These are phyloP conservation scores for Boletus sp. DNA, from an alignment of 768 basidiomycete species.

Conservation along the genomic window DNA sequence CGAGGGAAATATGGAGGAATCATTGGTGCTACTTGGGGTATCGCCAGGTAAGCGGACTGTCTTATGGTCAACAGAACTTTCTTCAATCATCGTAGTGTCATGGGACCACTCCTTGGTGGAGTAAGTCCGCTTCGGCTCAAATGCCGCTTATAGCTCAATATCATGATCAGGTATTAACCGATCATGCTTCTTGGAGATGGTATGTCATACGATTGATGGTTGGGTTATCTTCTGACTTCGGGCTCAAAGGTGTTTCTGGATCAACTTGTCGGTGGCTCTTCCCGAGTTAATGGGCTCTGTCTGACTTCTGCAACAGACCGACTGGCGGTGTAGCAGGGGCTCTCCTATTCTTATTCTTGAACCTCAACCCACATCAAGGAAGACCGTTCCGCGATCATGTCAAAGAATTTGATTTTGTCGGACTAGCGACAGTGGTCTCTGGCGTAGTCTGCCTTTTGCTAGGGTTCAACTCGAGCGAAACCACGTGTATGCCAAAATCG, in stretches of 20 bases:
- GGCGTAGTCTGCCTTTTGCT: constrained; percentile 39
- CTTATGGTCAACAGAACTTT: not conserved
- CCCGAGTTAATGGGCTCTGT: not conserved
- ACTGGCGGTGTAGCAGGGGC: constrained; percentile 35
- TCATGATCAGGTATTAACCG: constrained; percentile 30
- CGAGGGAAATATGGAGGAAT: constrained; percentile 41
- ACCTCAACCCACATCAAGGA: constrained; percentile 35
- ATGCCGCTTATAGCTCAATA: not conserved
- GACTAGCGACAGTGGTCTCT: constrained; percentile 34
- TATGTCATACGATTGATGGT: constrained; percentile 14
- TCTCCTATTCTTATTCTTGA: constrained; percentile 35
- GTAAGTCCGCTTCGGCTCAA: constrained; percentile 17
- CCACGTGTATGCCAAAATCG: constrained; percentile 24
- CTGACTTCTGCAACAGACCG: constrained; percentile 24
- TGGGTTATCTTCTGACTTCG: not conserved
- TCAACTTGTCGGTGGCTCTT: constrained; percentile 31
- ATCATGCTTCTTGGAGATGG: constrained; percentile 42
- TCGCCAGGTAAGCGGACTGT: constrained; percentile 29
- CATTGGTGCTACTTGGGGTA: constrained; percentile 41
- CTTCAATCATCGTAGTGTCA: constrained; percentile 26
- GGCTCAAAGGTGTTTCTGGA: constrained; percentile 34
- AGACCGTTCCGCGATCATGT: constrained; percentile 32
- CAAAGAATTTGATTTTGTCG: constrained; percentile 40
- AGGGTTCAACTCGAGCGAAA: constrained; percentile 38
- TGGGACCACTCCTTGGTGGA: constrained; percentile 44